phyloP scores from a whole-genome alignment of 352 stramenopile genomes.

The Phytopythium sindhum region DNA sequence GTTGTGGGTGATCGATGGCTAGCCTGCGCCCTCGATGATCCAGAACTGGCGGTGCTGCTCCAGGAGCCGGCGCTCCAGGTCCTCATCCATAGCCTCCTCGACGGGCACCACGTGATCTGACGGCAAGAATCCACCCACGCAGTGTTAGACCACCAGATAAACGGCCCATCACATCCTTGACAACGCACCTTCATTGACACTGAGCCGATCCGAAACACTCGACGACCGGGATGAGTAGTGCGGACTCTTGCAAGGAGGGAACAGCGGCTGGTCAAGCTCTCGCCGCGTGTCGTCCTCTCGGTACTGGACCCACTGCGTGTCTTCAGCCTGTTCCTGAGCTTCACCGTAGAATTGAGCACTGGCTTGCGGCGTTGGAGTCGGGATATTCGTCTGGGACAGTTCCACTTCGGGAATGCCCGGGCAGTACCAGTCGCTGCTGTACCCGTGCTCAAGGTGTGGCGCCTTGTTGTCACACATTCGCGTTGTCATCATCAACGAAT shows the following conservation, averaged over 20 bases:
- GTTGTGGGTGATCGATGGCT: neutral
- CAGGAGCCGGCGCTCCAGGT: constrained; percentile 45
- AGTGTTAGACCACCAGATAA: constrained; percentile 21
- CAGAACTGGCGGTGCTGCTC: constrained; percentile 74
- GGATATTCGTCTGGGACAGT: neutral
- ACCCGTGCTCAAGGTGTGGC: constrained; percentile 29
- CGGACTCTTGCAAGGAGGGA: constrained; percentile 43
- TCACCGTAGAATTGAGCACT: neutral
- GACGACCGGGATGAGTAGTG: constrained; percentile 70
- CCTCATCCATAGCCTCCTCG: constrained; percentile 22
- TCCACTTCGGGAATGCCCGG: constrained; percentile 14
- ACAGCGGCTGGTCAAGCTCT: constrained; percentile 22
- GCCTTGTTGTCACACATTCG: constrained; percentile 21
- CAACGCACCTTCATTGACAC: constrained; percentile 43
- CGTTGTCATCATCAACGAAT: constrained; percentile 30
- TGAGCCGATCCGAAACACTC: constrained; percentile 49
- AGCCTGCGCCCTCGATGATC: constrained; percentile 63
- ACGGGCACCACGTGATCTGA: constrained; percentile 27
- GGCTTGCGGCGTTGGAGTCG: neutral
- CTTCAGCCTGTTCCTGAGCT: neutral
- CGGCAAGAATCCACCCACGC: constrained; percentile 14
- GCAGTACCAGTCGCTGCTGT: constrained; percentile 30
- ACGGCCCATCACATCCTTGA: neutral
- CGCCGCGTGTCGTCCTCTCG: constrained; percentile 11
- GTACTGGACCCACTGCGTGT: constrained; percentile 9